These are phyloP conservation scores for Kentomonas sorsogonicus DNA, from an alignment of 208 protist species.

Conservation along the genomic window DNA sequence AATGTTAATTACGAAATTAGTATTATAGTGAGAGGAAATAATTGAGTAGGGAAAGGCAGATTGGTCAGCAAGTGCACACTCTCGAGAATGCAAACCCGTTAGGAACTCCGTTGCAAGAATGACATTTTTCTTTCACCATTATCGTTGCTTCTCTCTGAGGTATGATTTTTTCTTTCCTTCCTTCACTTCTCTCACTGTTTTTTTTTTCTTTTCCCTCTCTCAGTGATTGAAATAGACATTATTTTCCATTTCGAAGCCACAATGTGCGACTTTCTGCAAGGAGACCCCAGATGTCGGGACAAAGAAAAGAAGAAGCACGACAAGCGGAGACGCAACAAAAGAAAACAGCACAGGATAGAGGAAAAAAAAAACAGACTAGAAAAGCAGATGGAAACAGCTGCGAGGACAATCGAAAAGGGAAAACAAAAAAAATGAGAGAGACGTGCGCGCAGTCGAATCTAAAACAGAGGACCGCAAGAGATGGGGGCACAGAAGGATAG, in stretches of 20 bases:
- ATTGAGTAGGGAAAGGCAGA: too few relatives aligned
- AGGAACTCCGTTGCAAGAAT: too few relatives aligned
- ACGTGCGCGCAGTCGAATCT: background rate
- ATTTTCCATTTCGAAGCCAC: too few relatives aligned
- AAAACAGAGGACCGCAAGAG: background rate
- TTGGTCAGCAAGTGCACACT: too few relatives aligned
- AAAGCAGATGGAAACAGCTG: background rate
- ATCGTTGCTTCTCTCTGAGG: too few relatives aligned
- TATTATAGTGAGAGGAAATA: background rate
- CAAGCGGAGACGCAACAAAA: conserved; percentile 2
- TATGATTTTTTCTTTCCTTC: too few relatives aligned
- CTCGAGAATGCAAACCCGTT: too few relatives aligned
- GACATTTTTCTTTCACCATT: too few relatives aligned
- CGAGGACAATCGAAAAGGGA: conserved; percentile 1
- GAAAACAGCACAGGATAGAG: conserved; percentile 1
- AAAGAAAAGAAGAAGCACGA: conserved; percentile 5
- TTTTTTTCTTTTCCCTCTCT: too few relatives aligned
- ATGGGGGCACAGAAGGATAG: background rate
- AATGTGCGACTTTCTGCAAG: background rate
- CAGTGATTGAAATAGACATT: too few relatives aligned
- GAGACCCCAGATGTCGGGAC: background rate
- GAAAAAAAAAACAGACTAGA: conserved; percentile 17
- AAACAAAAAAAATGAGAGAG: conserved; percentile 2
- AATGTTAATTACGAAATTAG: conserved; percentile 23
- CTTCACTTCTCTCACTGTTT: too few relatives aligned